Evolutionary conservation across 2,329 filamentous ascomycete species (phyloP), one percentile per base, ranked within the genome.

Genomic region (Dryadomyces quercivorus): DNA sequence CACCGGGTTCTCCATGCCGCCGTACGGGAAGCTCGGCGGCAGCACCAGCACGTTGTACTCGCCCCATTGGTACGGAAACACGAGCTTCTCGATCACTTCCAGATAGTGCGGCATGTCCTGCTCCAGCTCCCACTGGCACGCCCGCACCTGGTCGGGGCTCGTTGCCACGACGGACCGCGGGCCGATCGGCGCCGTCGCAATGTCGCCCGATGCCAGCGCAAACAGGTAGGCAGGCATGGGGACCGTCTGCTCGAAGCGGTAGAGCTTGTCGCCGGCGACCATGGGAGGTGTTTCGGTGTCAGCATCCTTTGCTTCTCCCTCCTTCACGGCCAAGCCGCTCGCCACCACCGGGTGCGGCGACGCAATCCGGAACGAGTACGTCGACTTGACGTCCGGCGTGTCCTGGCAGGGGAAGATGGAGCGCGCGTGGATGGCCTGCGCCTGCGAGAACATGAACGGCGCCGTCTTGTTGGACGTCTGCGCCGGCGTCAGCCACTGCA

Each of bases 361-460:
- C 26, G 83, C 84, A 64, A 98, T 85, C 64, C 85, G 86, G 74
- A 96, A 96, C 59, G 84, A 83, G 70, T 91, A 90, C 1, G 90
- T 94, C n/a, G 88, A 90, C 74, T 98, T 98, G 63, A 96, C 87
- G 67, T 96, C 92, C 3, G 93, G 93, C 1, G 93, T 97, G 66
- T 98, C 93, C 72, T 97, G 92, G 70, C 92, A 97, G 7, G 93
- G 93, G 69, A 97, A 95, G 58, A 97, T 80, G 50, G 90, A 95
- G 57, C 93, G 84, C 46, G 88, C 89, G 64, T 97, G 91, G 64
- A 96, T 97, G 53, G 92, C 91, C 74, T 98, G 92, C 69, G 91
- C 95, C 73, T 97, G 93, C 47, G 88, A 94, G 74, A 97, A 97
- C 84, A 97, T 92, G 70, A 96, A 97, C 1, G 92, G 92, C 61